A percentile compares a stretch with the other conserved stretches of the same genome.
Conservation (phyloP, 2,329 filamentous ascomycete genomes). For the Colletotrichum tamarilloi region DNA sequence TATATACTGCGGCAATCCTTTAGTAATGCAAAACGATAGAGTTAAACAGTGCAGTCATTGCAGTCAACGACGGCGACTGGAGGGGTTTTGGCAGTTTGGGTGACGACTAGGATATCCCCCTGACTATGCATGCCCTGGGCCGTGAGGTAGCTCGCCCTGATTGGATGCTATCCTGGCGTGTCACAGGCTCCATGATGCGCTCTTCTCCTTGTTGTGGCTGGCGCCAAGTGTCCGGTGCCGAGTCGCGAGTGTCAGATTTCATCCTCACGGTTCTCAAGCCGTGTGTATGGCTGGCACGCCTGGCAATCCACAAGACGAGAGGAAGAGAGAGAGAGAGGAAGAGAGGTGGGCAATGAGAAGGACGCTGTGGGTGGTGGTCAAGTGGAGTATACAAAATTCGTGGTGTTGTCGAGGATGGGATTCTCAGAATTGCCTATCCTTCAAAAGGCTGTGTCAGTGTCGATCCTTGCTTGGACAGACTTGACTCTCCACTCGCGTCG, state of each 20-base stretch:
- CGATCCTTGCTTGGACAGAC: slow-evolving; percentile 1
- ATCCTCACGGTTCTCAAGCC: no score
- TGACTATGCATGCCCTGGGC: neutral
- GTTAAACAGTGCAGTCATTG: no score
- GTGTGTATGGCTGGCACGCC: no score
- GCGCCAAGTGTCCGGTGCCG: neutral
- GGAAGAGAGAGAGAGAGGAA: neutral
- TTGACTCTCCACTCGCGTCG: neutral
- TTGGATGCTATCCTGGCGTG: no score
- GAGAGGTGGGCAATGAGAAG: neutral
- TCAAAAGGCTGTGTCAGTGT: slow-evolving; percentile 1
- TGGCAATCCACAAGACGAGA: no score
- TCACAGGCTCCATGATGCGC: no score
- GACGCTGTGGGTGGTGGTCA: neutral
- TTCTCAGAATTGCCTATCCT: slow-evolving; percentile 19
- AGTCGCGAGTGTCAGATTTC: neutral
- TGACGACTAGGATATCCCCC: neutral
- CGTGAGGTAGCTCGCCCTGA: no score
- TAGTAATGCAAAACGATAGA: no score
- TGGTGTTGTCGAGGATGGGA: slow-evolving; percentile 14
- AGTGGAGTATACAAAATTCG: neutral
- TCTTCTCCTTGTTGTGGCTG: neutral
- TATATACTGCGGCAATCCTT: no score
- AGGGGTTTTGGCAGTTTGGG: neutral
- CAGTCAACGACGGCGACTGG: neutral